phyloP scores from a whole-genome alignment of 805 yeast genomes.

The Zygoascus bituminiphila region DNA sequence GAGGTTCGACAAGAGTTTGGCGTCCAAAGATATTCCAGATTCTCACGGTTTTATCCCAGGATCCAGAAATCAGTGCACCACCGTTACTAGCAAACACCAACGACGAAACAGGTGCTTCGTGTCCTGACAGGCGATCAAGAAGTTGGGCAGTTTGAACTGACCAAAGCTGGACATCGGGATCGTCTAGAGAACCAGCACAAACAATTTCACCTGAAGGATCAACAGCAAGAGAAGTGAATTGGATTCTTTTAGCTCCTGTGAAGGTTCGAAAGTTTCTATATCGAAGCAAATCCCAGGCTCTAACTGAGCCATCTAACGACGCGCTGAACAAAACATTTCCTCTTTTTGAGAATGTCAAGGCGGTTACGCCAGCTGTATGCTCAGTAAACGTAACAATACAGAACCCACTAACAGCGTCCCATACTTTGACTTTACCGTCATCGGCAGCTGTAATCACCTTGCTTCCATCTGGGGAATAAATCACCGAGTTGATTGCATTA shows the following conservation, averaged over 20 bases:
- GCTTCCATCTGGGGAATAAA: conserved; percentile 93
- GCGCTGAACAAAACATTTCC: conserved; percentile 90
- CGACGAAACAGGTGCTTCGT: conserved; percentile 90
- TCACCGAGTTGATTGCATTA: conserved; percentile 74
- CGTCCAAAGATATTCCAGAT: conserved; percentile 90
- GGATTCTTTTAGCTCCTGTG: conserved; percentile 82
- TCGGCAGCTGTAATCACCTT: conserved; percentile 89
- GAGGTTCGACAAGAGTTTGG: conserved; percentile 76
- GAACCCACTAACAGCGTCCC: conserved; percentile 92
- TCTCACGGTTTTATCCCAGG: conserved; percentile 94
- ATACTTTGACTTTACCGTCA: conserved; percentile 92
- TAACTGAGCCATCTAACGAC: conserved; percentile 90
- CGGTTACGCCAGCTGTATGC: conserved; percentile 83
- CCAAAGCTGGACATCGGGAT: conserved; percentile 91
- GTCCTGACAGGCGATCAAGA: conserved; percentile 82
- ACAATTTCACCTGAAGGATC: conserved; percentile 97
- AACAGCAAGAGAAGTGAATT: conserved; percentile 81
- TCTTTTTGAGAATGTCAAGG: conserved; percentile 73
- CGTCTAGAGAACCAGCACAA: conserved; percentile 87
- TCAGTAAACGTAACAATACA: conserved; percentile 88
- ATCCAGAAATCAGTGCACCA: conserved; percentile 72
- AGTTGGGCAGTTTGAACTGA: conserved; percentile 93
- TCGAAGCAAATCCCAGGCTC: conserved; percentile 94
- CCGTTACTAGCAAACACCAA: conserved; percentile 71
- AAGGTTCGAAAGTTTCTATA: conserved; percentile 92